Evolutionary conservation across 2,329 filamentous ascomycete species (phyloP), one percentile per base, ranked within the genome.

Genomic region (Pyrenochaeta sp.): DNA sequence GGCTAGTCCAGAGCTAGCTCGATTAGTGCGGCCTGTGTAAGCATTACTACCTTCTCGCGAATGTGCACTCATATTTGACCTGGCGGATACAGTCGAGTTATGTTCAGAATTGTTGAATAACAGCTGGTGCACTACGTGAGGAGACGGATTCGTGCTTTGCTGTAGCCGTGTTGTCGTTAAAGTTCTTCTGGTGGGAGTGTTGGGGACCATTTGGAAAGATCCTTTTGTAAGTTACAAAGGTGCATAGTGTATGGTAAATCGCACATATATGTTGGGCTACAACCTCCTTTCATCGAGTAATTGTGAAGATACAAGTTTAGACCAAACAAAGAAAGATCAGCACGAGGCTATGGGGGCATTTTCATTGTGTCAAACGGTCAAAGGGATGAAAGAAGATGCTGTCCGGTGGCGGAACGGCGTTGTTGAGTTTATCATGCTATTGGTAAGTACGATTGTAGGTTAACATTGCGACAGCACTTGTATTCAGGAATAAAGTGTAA

Each of bases 201-300:
- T 37, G 23, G 44, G 29, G 18, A 39, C 47, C 48, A 61, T 61
- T 41, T 46, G 43, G 37, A 15, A 44, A 41, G 3, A 30, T 47
- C 30, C 36, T 44, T 45, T 51, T 39, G 42, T 54, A 33, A 30
- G 17, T 41, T 23, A 31, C 44, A 40, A 35, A 14, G 12, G 23
- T 43, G 35, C 48, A 50, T 54, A 52, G 49, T 49, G 44, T 20
- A 41, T 27, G 39, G 41, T 41, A 45, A 41, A 48, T 14, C 21
- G 50, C 48, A 52, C 49, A 62, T 61, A 65, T 66, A 58, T 61
- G 56, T 51, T 46, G 45, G 32, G 30, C 30, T 41, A 62, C 58
- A 62, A 53, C 39, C 52, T 48, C 57, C 61, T 63, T 67, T 66
- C 45, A 65, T 43, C 21, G 17, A 18, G 39, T 39, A 37, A n/a